Evolutionary conservation across 805 yeast genomes (phyloP).

Genomic region (Naumovozyma dairenensis): DNA sequence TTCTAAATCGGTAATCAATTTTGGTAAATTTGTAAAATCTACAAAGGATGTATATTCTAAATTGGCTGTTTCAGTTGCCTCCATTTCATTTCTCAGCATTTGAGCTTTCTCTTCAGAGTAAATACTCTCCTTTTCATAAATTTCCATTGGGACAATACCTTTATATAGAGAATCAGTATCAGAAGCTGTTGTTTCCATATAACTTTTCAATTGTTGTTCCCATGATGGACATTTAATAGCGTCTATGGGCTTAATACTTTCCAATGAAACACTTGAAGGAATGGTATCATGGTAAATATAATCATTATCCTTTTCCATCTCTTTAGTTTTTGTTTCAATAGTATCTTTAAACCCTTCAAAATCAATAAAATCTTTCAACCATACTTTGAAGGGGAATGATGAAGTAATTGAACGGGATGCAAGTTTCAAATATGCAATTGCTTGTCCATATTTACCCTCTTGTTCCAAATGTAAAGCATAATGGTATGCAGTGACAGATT

Average conservation of each 20-base stretch:
- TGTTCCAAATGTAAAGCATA: slow-evolving; percentile 47
- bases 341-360: slow-evolving; percentile 25
- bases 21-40: slow-evolving; percentile 72
- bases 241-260: slow-evolving; percentile 38
- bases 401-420: slow-evolving; percentile 35
- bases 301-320: slow-evolving; percentile 74
- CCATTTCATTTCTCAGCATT: slow-evolving; percentile 62
- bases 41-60: slow-evolving; percentile 70
- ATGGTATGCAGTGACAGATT: slow-evolving; percentile 51
- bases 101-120: slow-evolving; percentile 87
- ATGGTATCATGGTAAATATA: slow-evolving; percentile 73
- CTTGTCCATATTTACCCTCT: slow-evolving; percentile 57
- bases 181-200: slow-evolving; percentile 30
- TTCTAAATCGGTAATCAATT: slow-evolving; percentile 47
- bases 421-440: slow-evolving; percentile 52
- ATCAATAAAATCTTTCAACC: slow-evolving; percentile 29
- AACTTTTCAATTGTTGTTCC: slow-evolving; percentile 41
- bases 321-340: slow-evolving; percentile 30
- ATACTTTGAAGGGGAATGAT: slow-evolving; percentile 25
- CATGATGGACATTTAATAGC: slow-evolving; percentile 63
- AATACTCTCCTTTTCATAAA: slow-evolving; percentile 77
- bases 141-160: slow-evolving; percentile 73
- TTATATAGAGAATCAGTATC: slow-evolving; percentile 51
- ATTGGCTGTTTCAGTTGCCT: slow-evolving; percentile 64
- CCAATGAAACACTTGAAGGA: slow-evolving; percentile 41